A percentile compares a stretch with the other conserved stretches of the same genome.
These are phyloP conservation scores for Gomphus bonarii DNA, from an alignment of 1,284 basidiomycete species.

Conservation along the genomic window DNA sequence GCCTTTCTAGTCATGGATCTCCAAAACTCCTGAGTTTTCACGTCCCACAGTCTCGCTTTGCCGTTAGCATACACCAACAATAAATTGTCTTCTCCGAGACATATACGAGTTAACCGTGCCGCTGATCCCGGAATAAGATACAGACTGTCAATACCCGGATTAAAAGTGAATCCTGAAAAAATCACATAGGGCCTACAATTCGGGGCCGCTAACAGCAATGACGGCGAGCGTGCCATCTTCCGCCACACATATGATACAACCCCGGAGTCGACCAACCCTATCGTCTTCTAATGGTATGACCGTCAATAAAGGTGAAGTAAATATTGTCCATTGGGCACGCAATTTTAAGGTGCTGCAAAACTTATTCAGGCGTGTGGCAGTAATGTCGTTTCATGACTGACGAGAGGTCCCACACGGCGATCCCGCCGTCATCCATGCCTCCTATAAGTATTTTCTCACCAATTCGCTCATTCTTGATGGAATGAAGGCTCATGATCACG, in stretches of 20 bases:
- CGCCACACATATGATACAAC: conserved; percentile 66
- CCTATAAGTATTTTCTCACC: conserved; percentile 53
- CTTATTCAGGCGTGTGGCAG: background rate
- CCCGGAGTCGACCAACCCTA: conserved; percentile 49
- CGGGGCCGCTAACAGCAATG: conserved; percentile 65
- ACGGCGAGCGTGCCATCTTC: conserved; percentile 76
- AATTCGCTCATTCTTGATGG: conserved; percentile 43
- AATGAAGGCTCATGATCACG: conserved; percentile 38
- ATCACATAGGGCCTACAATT: conserved; percentile 68
- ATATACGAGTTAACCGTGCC: conserved; percentile 54
- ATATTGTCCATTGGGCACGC: conserved; percentile 59
- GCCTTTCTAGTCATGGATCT: conserved; percentile 72
- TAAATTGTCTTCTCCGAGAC: conserved; percentile 61
- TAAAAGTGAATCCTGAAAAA: background rate
- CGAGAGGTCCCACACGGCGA: conserved; percentile 61
- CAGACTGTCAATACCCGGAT: conserved; percentile 32
- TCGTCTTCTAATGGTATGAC: conserved; percentile 52
- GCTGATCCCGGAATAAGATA: conserved; percentile 73
- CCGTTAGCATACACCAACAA: conserved; percentile 71
- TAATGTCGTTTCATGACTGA: conserved; percentile 23
- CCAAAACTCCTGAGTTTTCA: conserved; percentile 78
- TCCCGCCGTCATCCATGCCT: conserved; percentile 64
- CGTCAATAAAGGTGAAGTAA: conserved; percentile 49
- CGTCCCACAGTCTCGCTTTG: conserved; percentile 81
- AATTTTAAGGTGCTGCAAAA: conserved; percentile 47